A percentile compares a stretch with the other conserved stretches of the same genome.
Evolutionary conservation across 2,329 filamentous ascomycete genomes (phyloP).

Genomic region (Calycina marina): DNA sequence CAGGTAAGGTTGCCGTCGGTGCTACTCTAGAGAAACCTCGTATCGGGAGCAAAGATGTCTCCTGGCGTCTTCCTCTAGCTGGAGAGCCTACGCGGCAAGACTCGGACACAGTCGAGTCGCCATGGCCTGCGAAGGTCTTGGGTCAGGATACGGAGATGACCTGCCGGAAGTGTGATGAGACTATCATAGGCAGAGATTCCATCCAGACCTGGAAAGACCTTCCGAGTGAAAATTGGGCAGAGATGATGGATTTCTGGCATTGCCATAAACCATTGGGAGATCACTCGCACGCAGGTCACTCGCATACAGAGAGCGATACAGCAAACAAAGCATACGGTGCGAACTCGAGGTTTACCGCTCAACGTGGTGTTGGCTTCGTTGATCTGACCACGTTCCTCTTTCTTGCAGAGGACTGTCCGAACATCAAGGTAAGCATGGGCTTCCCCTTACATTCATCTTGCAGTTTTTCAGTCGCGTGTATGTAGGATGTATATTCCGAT

Average conservation of each 20-base stretch:
- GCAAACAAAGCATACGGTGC: constrained; percentile 70
- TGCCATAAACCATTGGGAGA: constrained; percentile 79
- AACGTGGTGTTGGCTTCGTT: constrained; percentile 56
- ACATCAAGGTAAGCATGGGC: constrained; percentile 18
- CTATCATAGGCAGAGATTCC: constrained; percentile 23
- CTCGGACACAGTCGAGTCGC: constrained; percentile 12
- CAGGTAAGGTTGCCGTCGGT: constrained; percentile 20
- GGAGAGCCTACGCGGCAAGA: constrained; percentile 4
- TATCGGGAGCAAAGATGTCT: constrained; percentile 24
- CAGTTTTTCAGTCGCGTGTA: too few species aligned
- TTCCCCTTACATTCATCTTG: constrained; percentile 7
- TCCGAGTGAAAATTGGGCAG: constrained; percentile 93
- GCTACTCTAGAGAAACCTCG: constrained; percentile 9
- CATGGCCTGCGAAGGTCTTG: constrained; percentile 41
- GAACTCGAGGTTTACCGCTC: constrained; percentile 55
- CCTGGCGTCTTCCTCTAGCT: constrained; percentile 38
- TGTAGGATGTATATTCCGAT: constrained; percentile 5
- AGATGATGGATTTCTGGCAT: constrained; percentile 99
- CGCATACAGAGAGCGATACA: constrained; percentile 17
- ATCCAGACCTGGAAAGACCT: constrained; percentile 71
- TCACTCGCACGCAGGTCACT: constrained; percentile 24
- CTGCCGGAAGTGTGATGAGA: constrained; percentile 30
- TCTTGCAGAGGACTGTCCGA: constrained; percentile 46
- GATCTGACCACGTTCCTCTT: constrained; percentile 69
- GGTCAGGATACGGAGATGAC: constrained; percentile 18